Evolutionary conservation across 371 early-diverging fungal genomes (phyloP).

Genomic region (Haplosporangium sp.): DNA sequence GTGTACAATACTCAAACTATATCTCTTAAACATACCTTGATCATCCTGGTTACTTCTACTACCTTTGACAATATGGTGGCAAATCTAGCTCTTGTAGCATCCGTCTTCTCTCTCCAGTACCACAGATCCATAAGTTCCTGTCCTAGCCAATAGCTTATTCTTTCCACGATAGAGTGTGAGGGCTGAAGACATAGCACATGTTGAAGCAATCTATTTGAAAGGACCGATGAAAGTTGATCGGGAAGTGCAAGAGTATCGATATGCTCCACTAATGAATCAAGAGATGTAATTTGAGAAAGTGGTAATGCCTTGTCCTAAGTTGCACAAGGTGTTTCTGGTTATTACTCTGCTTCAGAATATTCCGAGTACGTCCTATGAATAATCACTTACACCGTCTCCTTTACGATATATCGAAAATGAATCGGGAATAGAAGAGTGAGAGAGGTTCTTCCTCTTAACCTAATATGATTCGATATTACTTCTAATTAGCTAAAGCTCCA

Average conservation of each 20-base stretch:
- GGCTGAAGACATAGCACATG: constrained; percentile 58
- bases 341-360: background rate
- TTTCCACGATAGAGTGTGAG: constrained; percentile 50
- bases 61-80: constrained; percentile 55
- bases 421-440: constrained; percentile 41
- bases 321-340: background rate
- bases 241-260: constrained; percentile 59
- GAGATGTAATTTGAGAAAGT: constrained; percentile 42
- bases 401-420: constrained; percentile 41
- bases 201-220: constrained; percentile 63
- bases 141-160: constrained; percentile 63
- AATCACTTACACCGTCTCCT: constrained; percentile 25
- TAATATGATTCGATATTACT: background rate
- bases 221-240: constrained; percentile 60
- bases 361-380: background rate
- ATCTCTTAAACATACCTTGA: constrained; percentile 54
- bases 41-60: constrained; percentile 56
- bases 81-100: constrained; percentile 43
- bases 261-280: constrained; percentile 51
- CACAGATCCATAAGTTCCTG: constrained; percentile 60
- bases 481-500: background rate
- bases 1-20: background rate
- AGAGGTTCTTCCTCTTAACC: constrained; percentile 44
- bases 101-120: constrained; percentile 57
- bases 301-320: constrained; percentile 37